phyloP scores from a whole-genome alignment of 768 basidiomycete species.

The Sistotremastrum suecicum region DNA sequence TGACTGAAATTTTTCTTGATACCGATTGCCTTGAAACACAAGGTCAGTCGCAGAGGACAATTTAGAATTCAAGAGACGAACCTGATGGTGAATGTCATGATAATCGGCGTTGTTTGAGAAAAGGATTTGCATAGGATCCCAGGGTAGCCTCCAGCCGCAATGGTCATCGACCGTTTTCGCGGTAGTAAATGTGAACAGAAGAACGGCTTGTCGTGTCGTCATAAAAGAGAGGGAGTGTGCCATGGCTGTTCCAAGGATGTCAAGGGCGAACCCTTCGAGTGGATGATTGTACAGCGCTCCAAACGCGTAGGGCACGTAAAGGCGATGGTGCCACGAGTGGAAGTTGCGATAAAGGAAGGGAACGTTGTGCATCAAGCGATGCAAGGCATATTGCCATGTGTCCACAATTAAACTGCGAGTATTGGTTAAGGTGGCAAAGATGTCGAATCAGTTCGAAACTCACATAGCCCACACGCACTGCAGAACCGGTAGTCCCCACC shows the following conservation, averaged over 20 bases:
- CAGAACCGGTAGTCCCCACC: slow-evolving; percentile 76
- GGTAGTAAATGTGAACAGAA: slow-evolving; percentile 74
- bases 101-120: slow-evolving; percentile 89
- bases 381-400: slow-evolving; percentile 96
- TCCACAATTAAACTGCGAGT: slow-evolving; percentile 73
- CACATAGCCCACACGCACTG: slow-evolving; percentile 77
- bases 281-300: slow-evolving; percentile 98
- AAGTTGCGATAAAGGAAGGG: slow-evolving; percentile 82
- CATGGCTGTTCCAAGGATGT: slow-evolving; percentile 64
- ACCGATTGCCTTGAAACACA: slow-evolving; percentile 33
- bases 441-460: slow-evolving; percentile 20
- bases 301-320: slow-evolving; percentile 95
- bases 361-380: slow-evolving; percentile 83
- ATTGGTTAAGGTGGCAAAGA: slow-evolving; percentile 1
- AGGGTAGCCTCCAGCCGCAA: slow-evolving; percentile 81
- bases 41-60: not conserved
- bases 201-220: slow-evolving; percentile 65
- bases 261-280: slow-evolving; percentile 83
- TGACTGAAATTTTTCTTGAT: slow-evolving; percentile 95
- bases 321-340: slow-evolving; percentile 89
- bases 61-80: slow-evolving; percentile 15
- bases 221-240: slow-evolving; percentile 59
- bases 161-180: slow-evolving; percentile 95
- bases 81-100: slow-evolving; percentile 97
- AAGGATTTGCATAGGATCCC: slow-evolving; percentile 81